Conservation (phyloP, 768 basidiomycete genomes). For the Boletellus ananas region DNA sequence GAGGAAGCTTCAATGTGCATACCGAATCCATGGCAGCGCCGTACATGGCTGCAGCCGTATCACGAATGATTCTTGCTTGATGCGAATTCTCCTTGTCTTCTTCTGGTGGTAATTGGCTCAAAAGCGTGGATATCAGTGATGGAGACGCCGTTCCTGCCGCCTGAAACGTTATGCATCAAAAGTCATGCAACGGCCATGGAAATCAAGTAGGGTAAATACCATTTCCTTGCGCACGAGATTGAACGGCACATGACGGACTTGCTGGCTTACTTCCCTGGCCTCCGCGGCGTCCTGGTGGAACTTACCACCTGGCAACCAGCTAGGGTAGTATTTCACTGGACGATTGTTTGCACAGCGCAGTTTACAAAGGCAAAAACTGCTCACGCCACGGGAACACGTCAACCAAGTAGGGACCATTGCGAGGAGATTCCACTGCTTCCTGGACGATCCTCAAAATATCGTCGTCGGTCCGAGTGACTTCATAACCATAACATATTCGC, state of each 20-base stretch:
- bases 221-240: conserved; percentile 5
- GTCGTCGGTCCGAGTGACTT: conserved; percentile 1
- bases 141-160: not conserved
- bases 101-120: not conserved
- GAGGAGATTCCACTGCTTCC: conserved; percentile 1
- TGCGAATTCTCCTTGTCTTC: not conserved
- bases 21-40: not conserved
- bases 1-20: not conserved
- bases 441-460: conserved; percentile 5
- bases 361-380: not conserved
- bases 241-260: conserved; percentile 2
- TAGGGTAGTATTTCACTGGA: conserved; percentile 13
- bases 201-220: not conserved
- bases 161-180: not conserved
- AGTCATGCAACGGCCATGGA: not conserved
- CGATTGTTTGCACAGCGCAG: not conserved
- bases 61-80: not conserved
- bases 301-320: conserved; percentile 12
- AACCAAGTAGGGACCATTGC: conserved; percentile 7
- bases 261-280: not conserved
- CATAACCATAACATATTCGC: conserved; percentile 1
- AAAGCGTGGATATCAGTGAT: not conserved
- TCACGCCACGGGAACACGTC: conserved; percentile 6
- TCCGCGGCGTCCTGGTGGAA: conserved; percentile 8
- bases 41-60: not conserved